Percentiles rank a stretch among this genome's conserved stretches.
Evolutionary conservation across 495 filamentous ascomycete genomes (phyloP).

Genomic region (Friedmanniomyces simplex): DNA sequence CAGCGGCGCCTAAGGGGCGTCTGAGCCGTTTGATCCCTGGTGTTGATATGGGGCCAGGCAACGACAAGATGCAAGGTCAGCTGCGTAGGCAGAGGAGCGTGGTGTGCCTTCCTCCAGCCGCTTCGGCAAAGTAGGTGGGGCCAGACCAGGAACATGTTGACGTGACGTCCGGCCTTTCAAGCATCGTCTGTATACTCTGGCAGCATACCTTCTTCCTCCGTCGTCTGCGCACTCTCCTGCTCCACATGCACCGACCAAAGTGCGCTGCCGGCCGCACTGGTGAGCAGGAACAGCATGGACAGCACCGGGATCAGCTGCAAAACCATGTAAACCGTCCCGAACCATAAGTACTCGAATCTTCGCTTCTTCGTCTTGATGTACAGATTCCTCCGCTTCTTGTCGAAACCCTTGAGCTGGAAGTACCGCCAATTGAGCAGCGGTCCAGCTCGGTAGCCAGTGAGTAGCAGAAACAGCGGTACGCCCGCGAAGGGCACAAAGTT

Average conservation of each 20-base stretch:
- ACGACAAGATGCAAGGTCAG: too few relatives aligned
- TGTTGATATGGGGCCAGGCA: too few relatives aligned
- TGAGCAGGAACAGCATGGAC: slow-evolving; percentile 58
- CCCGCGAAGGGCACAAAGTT: slow-evolving; percentile 57
- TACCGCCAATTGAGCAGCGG: slow-evolving; percentile 61
- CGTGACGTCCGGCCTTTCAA: too few relatives aligned
- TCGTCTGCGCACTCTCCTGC: slow-evolving; percentile 20
- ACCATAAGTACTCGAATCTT: slow-evolving; percentile 54
- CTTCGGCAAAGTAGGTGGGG: too few relatives aligned
- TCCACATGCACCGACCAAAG: slow-evolving; percentile 54
- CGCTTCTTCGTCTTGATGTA: slow-evolving; percentile 37
- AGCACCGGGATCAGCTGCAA: slow-evolving; percentile 53
- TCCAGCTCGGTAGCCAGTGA: slow-evolving; percentile 54
- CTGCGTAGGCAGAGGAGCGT: too few relatives aligned
- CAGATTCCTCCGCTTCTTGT: slow-evolving; percentile 47
- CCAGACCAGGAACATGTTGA: too few relatives aligned
- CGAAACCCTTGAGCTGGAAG: slow-evolving; percentile 47
- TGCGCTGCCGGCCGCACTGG: slow-evolving; percentile 52
- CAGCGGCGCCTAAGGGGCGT: too few relatives aligned
- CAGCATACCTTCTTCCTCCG: slow-evolving; percentile 6
- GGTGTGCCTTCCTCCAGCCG: too few relatives aligned
- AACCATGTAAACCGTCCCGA: slow-evolving; percentile 50
- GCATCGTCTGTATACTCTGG: slow-evolving; percentile 11
- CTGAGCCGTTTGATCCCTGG: too few relatives aligned
- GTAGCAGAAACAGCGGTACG: slow-evolving; percentile 50